Base-by-base conservation (phyloP, 2,329 filamentous ascomycete species). In the Botrytis galanthina region DNA sequence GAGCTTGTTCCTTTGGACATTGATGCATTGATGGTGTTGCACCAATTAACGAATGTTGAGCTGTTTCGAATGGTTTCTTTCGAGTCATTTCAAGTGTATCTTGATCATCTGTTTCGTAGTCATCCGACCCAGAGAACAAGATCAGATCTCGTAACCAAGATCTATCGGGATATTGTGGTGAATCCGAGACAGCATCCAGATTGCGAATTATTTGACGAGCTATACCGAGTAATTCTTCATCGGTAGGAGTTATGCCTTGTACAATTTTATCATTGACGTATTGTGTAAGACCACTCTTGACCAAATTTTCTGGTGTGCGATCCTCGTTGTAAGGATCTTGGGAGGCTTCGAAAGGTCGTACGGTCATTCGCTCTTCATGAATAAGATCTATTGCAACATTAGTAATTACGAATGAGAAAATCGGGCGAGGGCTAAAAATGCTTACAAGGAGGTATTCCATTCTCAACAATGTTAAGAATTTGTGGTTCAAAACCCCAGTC, bases 401-500 rank as follows among this genome's bases (percentile, higher is more conserved):
- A 29, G 18, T 79, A 70, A 64, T 73, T 75, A 70, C 35, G 44
- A 82, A 78, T 78, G 80, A 66, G 81, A 75, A 4, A 22, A 29
- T 22, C 18, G 1, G 35, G 14, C 1, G 20, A n/a, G 10, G n/a
- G 20, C 7, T 12, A 16, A n/a, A n/a, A 22, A 80, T 80, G 82
- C 83, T 86, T 85, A 89, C 88, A 91, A 68, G 89, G 89, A 71
- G 89, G 89, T 73, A 91, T 90, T 64, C 88, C 89, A 79, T 91
- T 91, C 81, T 91, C 89, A 78, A 91, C 87, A 84, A 90, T 87
- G 75, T 89, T 85, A 77, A 90, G 83, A 60, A 91, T 86, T 51
- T 87, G 86, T 42, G 83, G 83, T 72, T 91, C 89, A 75, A 91
- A 91, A 84, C 89, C 89, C 89, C 89, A 91, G 81, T 90, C 89